A percentile compares a stretch with the other conserved stretches of the same genome.
Evolutionary conservation across 495 filamentous ascomycete genomes (phyloP).

Genomic region (Trichoderma orchidacearum): DNA sequence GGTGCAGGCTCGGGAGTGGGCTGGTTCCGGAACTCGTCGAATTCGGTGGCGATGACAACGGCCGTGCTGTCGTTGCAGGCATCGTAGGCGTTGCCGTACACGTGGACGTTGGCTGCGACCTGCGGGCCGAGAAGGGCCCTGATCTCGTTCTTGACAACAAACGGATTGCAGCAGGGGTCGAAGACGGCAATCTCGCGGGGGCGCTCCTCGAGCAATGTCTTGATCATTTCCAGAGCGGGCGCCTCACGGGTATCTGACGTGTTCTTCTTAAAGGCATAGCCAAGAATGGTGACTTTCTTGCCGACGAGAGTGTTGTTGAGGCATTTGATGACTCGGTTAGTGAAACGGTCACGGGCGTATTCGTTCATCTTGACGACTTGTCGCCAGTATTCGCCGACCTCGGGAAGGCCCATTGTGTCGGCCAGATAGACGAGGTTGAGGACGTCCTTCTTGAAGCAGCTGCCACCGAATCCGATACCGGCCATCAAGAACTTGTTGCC

Average conservation of each 20-base stretch:
- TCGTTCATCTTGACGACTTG: constrained; percentile 66
- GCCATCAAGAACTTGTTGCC: constrained; percentile 65
- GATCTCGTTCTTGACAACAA: constrained; percentile 27
- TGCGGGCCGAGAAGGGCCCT: constrained; percentile 18
- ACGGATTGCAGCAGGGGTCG: constrained; percentile 49
- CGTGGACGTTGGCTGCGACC: constrained; percentile 20
- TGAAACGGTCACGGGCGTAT: constrained; percentile 57
- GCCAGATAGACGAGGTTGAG: constrained; percentile 63
- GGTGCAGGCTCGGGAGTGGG: background rate
- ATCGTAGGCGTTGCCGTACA: constrained; percentile 34
- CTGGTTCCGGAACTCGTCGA: constrained; percentile 42
- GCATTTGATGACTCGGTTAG: constrained; percentile 45
- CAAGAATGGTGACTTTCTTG: constrained; percentile 63
- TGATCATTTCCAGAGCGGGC: constrained; percentile 54
- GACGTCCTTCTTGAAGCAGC: constrained; percentile 76
- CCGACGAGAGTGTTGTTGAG: constrained; percentile 55
- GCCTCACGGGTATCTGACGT: constrained; percentile 68
- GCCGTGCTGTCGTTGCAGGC: constrained; percentile 40
- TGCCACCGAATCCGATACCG: constrained; percentile 67
- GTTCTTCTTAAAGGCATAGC: constrained; percentile 74
- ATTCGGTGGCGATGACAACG: constrained; percentile 49
- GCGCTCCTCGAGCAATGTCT: constrained; percentile 46
- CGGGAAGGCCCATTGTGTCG: constrained; percentile 50
- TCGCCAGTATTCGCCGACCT: constrained; percentile 68
- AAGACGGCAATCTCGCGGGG: constrained; percentile 56